Evolutionary conservation across 371 early-diverging fungal genomes (phyloP), one percentile per base, ranked within the genome.

Genomic region (Circinella minor): DNA sequence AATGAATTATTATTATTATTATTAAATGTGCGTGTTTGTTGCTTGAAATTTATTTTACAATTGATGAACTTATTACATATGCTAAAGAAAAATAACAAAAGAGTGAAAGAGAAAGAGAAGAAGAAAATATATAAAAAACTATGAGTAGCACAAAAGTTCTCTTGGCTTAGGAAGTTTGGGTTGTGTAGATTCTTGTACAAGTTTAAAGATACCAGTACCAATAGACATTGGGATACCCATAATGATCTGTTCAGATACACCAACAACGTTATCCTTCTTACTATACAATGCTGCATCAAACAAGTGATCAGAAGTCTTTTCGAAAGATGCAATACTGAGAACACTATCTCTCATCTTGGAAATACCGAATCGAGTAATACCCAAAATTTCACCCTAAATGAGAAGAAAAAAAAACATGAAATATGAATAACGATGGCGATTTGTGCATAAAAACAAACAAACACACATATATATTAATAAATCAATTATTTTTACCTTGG

Each of bases 271-370:
- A 79, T 99, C 99, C 69, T 90, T 87, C 78, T 98, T 96, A 65
- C 94, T 92, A 77, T 92, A 95, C 73, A 98, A 87, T 1, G 99
- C 94, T 0, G 99, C 99, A 62, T 99, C 98, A 78, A 99, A 99
- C 75, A 99, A 84, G 76, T 99, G 99, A 76, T 99, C 99, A 0
- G 98, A 96, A 3, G 99, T 99, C 88, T 98, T 98, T 84, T 99
- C 99, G 81, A 99, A 99, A 47, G 98, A 98, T 2, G 99, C 99
- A 74, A 99, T 88, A 97, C 99, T 99, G 70, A 99, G 91, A n/a
- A 99, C 99, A 75, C 95, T 94, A 77, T 97, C 97, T 78, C 96
- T 96, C 98, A 99, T 99, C 88, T 98, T 98, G 68, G 96, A 93
- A 67, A 99, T 96, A 81, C 99, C 99, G 84, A 96, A 97, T 46